These are phyloP conservation scores for Mycena indigotica DNA, from an alignment of 768 basidiomycete species.

Conservation along the genomic window DNA sequence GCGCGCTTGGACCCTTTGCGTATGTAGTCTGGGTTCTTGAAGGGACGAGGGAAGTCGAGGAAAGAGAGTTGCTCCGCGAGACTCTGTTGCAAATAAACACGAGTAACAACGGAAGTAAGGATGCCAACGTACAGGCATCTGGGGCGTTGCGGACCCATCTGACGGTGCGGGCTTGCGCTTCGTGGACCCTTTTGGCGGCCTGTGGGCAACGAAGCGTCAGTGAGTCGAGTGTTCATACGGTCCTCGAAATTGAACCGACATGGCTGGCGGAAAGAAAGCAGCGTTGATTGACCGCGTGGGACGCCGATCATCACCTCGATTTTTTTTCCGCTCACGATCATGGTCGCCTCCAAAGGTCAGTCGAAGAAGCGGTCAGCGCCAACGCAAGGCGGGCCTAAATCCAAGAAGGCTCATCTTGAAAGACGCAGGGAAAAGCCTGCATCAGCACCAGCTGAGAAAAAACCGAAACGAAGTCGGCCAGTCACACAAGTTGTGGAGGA, in stretches of 20 bases:
- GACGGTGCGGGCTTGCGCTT: conserved; percentile 44
- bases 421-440: conserved; percentile 35
- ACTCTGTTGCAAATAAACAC: conserved; percentile 43
- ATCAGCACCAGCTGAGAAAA: conserved; percentile 21
- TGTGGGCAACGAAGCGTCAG: no score
- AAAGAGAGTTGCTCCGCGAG: conserved; percentile 77
- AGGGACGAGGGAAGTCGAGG: conserved; percentile 67
- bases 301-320: background rate
- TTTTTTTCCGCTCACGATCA: conserved; percentile 17
- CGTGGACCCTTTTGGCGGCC: conserved; percentile 22
- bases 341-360: conserved; percentile 47
- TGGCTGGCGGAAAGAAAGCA: background rate
- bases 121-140: conserved; percentile 38
- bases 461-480: conserved; percentile 63
- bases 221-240: no score
- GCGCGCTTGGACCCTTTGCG: conserved; percentile 72
- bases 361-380: conserved; percentile 54
- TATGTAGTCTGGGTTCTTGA: conserved; percentile 72
- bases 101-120: background rate
- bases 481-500: conserved; percentile 46
- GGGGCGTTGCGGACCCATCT: conserved; percentile 48
- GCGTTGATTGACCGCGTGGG: background rate
- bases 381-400: conserved; percentile 47
- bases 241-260: no score
- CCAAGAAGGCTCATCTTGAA: conserved; percentile 57